Percentiles rank a stretch among this genome's conserved stretches.
These are phyloP conservation scores for Talaromyces sp. DNA, from an alignment of 2,329 filamentous ascomycete species.

Conservation along the genomic window DNA sequence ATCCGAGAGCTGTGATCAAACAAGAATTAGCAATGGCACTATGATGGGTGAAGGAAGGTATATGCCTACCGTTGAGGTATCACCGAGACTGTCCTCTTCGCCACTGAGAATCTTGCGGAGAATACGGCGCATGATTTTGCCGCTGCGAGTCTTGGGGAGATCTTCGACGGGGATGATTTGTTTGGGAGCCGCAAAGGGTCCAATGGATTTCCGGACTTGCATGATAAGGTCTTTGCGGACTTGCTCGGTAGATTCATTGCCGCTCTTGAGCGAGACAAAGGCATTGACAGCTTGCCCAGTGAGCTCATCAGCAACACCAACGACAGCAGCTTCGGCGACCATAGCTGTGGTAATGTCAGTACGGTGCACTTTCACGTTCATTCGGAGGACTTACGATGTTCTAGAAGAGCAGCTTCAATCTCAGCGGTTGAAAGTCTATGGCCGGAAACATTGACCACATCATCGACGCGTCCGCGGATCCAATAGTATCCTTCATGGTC, in stretches of 20 bases:
- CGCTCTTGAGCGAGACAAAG: slow-evolving; percentile 89
- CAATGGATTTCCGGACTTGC: slow-evolving; percentile 95
- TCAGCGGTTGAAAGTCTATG: slow-evolving; percentile 95
- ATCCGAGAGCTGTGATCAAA: slow-evolving; percentile 67
- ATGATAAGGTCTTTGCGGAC: slow-evolving; percentile 89
- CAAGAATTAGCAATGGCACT: background rate
- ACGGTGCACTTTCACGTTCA: background rate
- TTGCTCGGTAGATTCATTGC: slow-evolving; percentile 69
- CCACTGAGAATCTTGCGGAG: slow-evolving; percentile 95
- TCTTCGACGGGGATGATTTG: slow-evolving; percentile 87
- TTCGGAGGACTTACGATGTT: slow-evolving; percentile 61
- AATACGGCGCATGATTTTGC: slow-evolving; percentile 98
- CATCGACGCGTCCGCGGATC: slow-evolving; percentile 97
- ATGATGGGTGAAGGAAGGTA: background rate
- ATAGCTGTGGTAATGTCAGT: slow-evolving; percentile 24
- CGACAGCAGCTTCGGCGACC: slow-evolving; percentile 91
- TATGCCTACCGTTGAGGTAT: slow-evolving; percentile 76
- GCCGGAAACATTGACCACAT: slow-evolving; percentile 96
- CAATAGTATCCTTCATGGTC: slow-evolving; percentile 99
- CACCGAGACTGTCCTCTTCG: slow-evolving; percentile 94
- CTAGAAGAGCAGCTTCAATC: slow-evolving; percentile 93
- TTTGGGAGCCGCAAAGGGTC: slow-evolving; percentile 95
- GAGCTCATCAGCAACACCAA: slow-evolving; percentile 87
- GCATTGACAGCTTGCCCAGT: slow-evolving; percentile 97
- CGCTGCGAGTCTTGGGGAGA: slow-evolving; percentile 92